phyloP scores from a whole-genome alignment of 768 basidiomycete species.

The Lactarius sanguifluus region DNA sequence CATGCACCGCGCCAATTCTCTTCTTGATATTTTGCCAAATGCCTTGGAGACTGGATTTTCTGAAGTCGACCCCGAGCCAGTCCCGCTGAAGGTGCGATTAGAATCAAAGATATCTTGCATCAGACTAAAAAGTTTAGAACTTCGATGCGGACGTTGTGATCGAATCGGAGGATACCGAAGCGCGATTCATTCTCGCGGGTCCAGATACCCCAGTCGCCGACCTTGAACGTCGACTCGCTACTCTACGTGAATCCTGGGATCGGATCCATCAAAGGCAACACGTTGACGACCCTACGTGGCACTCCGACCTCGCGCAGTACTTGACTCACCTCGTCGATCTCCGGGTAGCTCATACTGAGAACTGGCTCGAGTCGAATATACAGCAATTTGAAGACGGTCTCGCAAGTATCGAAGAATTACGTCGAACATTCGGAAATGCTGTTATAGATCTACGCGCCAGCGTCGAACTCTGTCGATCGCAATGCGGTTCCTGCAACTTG shows the following conservation, averaged over 20 bases:
- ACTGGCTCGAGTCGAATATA: slow-evolving; percentile 53
- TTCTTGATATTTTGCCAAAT: slow-evolving; percentile 44
- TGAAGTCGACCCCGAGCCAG: slow-evolving; percentile 45
- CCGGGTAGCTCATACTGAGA: slow-evolving; percentile 46
- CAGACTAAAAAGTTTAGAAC: slow-evolving; percentile 39
- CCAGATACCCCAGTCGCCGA: slow-evolving; percentile 23
- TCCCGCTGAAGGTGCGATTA: slow-evolving; percentile 48
- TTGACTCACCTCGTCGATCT: slow-evolving; percentile 42
- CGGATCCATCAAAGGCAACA: slow-evolving; percentile 36
- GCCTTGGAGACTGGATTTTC: slow-evolving; percentile 49
- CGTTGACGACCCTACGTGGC: slow-evolving; percentile 45
- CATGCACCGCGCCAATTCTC: slow-evolving; percentile 41
- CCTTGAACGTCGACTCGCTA: slow-evolving; percentile 33
- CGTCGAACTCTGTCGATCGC: slow-evolving; percentile 49
- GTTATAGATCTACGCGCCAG: slow-evolving; percentile 46
- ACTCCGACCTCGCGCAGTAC: slow-evolving; percentile 39
- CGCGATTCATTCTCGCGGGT: slow-evolving; percentile 38
- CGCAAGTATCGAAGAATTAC: slow-evolving; percentile 48
- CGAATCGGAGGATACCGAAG: slow-evolving; percentile 37
- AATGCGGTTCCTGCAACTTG: slow-evolving; percentile 49
- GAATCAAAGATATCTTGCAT: neutral
- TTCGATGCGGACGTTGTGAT: slow-evolving; percentile 46
- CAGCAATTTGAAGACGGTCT: slow-evolving; percentile 44
- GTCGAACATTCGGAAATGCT: slow-evolving; percentile 44
- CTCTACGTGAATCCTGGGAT: slow-evolving; percentile 36